Evolutionary conservation across 2,329 filamentous ascomycete genomes (phyloP).

Genomic region (Laburnicola sp.): DNA sequence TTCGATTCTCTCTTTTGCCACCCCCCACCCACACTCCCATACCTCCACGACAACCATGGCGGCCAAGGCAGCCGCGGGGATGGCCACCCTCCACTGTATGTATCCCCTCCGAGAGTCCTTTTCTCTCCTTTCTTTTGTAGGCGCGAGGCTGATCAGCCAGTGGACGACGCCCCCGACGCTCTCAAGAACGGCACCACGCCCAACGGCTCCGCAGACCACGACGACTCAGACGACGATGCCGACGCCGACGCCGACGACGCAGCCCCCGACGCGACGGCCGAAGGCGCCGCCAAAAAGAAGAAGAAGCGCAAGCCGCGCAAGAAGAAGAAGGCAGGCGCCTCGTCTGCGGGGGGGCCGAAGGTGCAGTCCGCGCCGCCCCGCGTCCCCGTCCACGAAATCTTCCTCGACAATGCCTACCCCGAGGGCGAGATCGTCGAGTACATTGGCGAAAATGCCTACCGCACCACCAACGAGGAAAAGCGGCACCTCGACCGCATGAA

Average conservation of each 20-base stretch:
- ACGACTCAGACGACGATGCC: slow-evolving; percentile 59
- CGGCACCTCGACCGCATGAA: slow-evolving; percentile 79
- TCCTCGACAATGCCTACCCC: slow-evolving; percentile 72
- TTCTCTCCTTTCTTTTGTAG: too few relatives aligned
- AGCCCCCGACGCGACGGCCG: slow-evolving; percentile 43
- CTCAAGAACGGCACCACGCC: slow-evolving; percentile 42
- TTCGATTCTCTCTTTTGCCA: slow-evolving; percentile 3
- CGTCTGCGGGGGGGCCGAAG: slow-evolving; percentile 57
- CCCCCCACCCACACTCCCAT: neutral
- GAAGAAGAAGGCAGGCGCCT: slow-evolving; percentile 61
- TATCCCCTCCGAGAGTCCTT: neutral
- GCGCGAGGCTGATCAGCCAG: slow-evolving; percentile 22
- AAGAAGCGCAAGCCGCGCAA: slow-evolving; percentile 80
- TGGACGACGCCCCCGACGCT: slow-evolving; percentile 42
- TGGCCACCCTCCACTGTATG: slow-evolving; percentile 46
- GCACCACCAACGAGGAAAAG: slow-evolving; percentile 84
- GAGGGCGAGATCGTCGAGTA: slow-evolving; percentile 80
- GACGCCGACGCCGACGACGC: slow-evolving; percentile 55
- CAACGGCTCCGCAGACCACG: slow-evolving; percentile 54
- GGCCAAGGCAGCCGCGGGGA: slow-evolving; percentile 41
- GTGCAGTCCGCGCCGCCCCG: slow-evolving; percentile 77
- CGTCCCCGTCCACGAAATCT: slow-evolving; percentile 72
- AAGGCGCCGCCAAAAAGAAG: slow-evolving; percentile 67
- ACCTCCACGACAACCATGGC: slow-evolving; percentile 36
- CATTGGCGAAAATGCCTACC: slow-evolving; percentile 72